A percentile compares a stretch with the other conserved stretches of the same genome.
These are phyloP conservation scores for Skeletonema menzelii DNA, from an alignment of 108 stramenopile species.

Conservation along the genomic window DNA sequence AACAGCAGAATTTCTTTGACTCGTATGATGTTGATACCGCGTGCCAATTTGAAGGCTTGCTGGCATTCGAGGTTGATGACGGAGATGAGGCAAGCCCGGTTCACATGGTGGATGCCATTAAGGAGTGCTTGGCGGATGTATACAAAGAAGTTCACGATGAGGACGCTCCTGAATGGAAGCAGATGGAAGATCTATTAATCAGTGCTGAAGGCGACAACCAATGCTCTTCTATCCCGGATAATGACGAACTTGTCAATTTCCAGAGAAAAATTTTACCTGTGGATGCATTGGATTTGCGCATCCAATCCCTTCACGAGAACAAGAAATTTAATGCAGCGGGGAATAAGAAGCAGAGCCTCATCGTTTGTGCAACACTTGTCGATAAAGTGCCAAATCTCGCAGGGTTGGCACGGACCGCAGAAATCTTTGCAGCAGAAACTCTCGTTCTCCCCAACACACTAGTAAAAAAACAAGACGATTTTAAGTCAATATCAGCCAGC, in stretches of 20 bases:
- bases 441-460: conserved; percentile 77
- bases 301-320: conserved; percentile 53
- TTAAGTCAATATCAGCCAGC: conserved; percentile 81
- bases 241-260: conserved; percentile 56
- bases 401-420: conserved; percentile 84
- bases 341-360: conserved; percentile 69
- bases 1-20: conserved; percentile 72
- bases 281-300: conserved; percentile 75
- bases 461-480: conserved; percentile 83
- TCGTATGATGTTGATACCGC: conserved; percentile 69
- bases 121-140: conserved; percentile 61
- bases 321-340: conserved; percentile 75
- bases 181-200: conserved; percentile 55
- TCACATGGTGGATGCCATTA: conserved; percentile 72
- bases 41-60: conserved; percentile 67
- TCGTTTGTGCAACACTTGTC: conserved; percentile 87
- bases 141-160: conserved; percentile 74
- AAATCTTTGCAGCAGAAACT: conserved; percentile 83
- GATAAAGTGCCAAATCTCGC: conserved; percentile 92
- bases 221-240: background rate
- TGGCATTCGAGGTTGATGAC: conserved; percentile 79
- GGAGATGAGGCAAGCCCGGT: conserved; percentile 75
- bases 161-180: conserved; percentile 81
- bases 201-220: conserved; percentile 1
- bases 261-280: conserved; percentile 91